Evolutionary conservation across 2,329 filamentous ascomycete genomes (phyloP), one percentile per base, ranked within the genome.

Genomic region (Teratosphaeria gauchensis): DNA sequence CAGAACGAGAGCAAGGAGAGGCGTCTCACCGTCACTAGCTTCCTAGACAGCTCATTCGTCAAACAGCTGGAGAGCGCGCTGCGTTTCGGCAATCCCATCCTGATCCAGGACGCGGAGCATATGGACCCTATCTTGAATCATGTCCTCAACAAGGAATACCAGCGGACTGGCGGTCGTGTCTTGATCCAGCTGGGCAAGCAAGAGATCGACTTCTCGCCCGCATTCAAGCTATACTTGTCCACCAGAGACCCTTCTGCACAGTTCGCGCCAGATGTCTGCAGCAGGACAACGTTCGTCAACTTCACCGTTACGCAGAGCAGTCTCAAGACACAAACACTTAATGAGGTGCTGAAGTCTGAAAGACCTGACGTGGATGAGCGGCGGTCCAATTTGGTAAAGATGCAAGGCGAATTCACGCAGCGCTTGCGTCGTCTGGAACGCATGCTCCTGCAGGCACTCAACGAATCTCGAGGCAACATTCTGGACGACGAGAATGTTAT

Each of bases 251-350:
- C 95, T 1, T 99, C 95, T 51, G 92, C 94, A 30, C 90, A 87
- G 7, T 99, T 99, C 73, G 86, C 94, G 7, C 95, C 94, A 0
- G 94, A 99, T 71, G 90, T 99, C 63, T 99, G 95, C 84, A 96
- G 91, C 80, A 85, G 95, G 69, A 97, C 94, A 6, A 99, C 95
- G 0, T 96, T 99, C 75, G 94, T 99, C 82, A 99, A 99, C 77
- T 99, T 99, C 68, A 97, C 95, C 1, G 92, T 99, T 63, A 99
- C 94, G 4, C 92, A 97, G 77, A 96, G 94, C 82, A 97, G 92
- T 80, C 81, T 99, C 70, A 94, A 96, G 77, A 97, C 94, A 1
- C 94, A 99, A 75, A 96, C 94, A 1, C 84, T 99, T 65, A 96
- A 96, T 66, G 92, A 99, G 63, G 94, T 97, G 35, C 83, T 99